A percentile compares a stretch with the other conserved stretches of the same genome.
phyloP scores from a whole-genome alignment of 1,139 yeast genomes.

The Magnusiomyces paraingens region DNA sequence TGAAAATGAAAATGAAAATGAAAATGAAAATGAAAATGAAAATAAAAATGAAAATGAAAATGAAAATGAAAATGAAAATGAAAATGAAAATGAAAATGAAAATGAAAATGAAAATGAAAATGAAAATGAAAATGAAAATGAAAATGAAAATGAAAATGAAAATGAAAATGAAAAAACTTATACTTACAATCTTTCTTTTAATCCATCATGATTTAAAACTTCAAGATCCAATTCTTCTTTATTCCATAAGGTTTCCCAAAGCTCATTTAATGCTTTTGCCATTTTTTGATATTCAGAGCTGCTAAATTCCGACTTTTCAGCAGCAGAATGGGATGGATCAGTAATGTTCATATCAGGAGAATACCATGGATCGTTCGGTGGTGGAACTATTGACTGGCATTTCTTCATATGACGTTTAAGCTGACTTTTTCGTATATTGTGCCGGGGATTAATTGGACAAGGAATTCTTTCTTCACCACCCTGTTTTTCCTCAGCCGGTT shows the following conservation, averaged over 20 bases:
- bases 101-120: neutral
- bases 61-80: neutral
- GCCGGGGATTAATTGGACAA: constrained; percentile 74
- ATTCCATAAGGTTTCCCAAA: constrained; percentile 20
- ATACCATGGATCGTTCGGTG: constrained; percentile 41
- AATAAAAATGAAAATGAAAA: neutral
- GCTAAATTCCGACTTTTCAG: constrained; percentile 5
- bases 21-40: neutral
- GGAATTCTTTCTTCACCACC: constrained; percentile 46
- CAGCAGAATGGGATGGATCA: neutral
- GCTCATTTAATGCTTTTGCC: constrained; percentile 32
- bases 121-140: neutral
- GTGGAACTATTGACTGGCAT: constrained; percentile 47
- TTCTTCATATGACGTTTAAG: constrained; percentile 51
- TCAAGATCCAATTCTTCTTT: constrained; percentile 16
- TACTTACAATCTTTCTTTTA: constrained; percentile 37
- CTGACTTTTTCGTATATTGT: constrained; percentile 60
- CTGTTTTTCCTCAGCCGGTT: constrained; percentile 11
- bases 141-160: neutral
- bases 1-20: neutral
- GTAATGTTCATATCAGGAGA: constrained; percentile 36
- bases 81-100: neutral
- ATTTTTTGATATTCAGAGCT: constrained; percentile 26
- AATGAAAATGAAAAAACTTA: neutral
- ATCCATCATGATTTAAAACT: constrained; percentile 25